Conservation (phyloP, 768 basidiomycete species). For the Postia placenta region DNA sequence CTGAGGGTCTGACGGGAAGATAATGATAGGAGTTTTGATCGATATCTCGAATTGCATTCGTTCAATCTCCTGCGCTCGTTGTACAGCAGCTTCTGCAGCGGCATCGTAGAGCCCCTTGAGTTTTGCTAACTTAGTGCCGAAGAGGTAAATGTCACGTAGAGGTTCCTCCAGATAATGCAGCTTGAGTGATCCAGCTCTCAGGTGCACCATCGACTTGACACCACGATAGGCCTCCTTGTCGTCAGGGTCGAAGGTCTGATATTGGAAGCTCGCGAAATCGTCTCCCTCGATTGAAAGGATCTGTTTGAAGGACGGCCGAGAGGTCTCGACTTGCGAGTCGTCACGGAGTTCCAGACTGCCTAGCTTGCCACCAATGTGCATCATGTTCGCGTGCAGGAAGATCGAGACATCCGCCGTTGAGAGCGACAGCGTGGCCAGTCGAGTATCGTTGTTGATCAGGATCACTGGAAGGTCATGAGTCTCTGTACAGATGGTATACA, state of each 20-base stretch:
- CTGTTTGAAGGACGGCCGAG: slow-evolving; percentile 68
- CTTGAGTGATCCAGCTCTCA: slow-evolving; percentile 86
- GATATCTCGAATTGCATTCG: slow-evolving; percentile 90
- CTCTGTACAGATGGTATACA: neutral
- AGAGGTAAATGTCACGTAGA: slow-evolving; percentile 83
- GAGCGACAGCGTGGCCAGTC: slow-evolving; percentile 80
- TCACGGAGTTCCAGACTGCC: slow-evolving; percentile 82
- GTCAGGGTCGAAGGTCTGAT: slow-evolving; percentile 81
- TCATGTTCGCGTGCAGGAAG: slow-evolving; percentile 60
- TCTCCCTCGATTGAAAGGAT: slow-evolving; percentile 91
- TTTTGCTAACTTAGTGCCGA: slow-evolving; percentile 77
- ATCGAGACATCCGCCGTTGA: slow-evolving; percentile 87
- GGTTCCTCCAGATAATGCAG: slow-evolving; percentile 86
- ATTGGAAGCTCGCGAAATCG: slow-evolving; percentile 89
- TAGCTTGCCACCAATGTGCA: slow-evolving; percentile 75
- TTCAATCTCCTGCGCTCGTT: slow-evolving; percentile 88
- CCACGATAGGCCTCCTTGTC: slow-evolving; percentile 63
- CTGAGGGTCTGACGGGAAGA: slow-evolving; percentile 71
- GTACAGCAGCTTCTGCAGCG: slow-evolving; percentile 88
- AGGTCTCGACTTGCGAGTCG: slow-evolving; percentile 46
- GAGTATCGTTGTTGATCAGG: slow-evolving; percentile 63
- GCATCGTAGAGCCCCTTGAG: slow-evolving; percentile 94
- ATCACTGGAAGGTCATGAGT: slow-evolving; percentile 43
- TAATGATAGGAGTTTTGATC: slow-evolving; percentile 85
- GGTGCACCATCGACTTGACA: slow-evolving; percentile 74